Percentiles rank a stretch among this genome's conserved stretches.
Evolutionary conservation across 305 asterid genomes (phyloP).

Genomic region (Fraxinus baroniana): DNA sequence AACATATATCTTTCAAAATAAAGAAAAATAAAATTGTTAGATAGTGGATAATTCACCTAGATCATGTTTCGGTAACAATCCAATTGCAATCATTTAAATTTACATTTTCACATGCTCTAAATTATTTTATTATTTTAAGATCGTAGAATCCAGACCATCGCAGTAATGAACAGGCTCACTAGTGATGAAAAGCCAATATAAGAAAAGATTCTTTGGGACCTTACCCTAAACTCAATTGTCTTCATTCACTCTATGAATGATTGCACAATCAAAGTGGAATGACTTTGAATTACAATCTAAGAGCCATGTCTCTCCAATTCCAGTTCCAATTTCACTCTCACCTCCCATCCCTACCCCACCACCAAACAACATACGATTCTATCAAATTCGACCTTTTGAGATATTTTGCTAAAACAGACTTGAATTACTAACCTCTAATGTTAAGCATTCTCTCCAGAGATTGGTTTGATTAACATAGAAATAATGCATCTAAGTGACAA

Average conservation of each 20-base stretch:
- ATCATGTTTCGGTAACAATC: neutral
- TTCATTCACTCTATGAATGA: conserved; percentile 23
- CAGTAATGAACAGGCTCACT: too few species aligned
- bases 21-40: neutral
- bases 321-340: neutral
- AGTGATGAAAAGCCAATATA: neutral
- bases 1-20: too few species aligned
- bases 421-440: neutral
- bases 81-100: neutral
- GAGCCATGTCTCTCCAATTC: neutral
- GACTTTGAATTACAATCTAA: neutral
- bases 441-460: neutral
- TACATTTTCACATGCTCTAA: neutral
- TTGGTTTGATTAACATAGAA: neutral
- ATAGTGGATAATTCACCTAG: neutral
- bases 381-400: neutral
- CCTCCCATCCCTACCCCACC: neutral
- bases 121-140: too few species aligned
- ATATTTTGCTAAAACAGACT: neutral
- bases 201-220: conserved; percentile 30
- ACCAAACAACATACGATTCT: neutral
- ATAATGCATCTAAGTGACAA: neutral
- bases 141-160: neutral
- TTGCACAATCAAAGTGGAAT: conserved; percentile 12
- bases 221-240: neutral